These are phyloP conservation scores for Blastobotrys persicus DNA, from an alignment of 1,139 yeast genomes.

Conservation along the genomic window DNA sequence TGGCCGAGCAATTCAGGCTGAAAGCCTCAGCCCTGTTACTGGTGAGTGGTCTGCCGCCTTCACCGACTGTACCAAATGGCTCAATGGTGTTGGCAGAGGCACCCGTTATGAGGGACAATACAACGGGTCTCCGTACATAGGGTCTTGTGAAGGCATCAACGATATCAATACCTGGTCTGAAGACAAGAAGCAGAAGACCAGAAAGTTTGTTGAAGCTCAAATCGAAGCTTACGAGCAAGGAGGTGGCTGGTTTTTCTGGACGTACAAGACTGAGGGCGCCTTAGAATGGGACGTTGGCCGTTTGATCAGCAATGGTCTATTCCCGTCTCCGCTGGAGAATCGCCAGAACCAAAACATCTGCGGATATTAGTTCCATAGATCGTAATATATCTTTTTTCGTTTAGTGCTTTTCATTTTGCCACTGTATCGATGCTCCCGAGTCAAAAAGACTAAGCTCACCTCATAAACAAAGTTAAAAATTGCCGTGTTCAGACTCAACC, in stretches of 20 bases:
- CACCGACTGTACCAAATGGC: slow-evolving; percentile 88
- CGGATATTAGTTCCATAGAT: slow-evolving; percentile 31
- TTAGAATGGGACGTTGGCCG: slow-evolving; percentile 82
- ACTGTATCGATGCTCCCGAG: no score
- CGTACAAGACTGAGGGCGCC: slow-evolving; percentile 79
- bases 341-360: slow-evolving; percentile 74
- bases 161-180: slow-evolving; percentile 59
- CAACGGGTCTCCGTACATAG: slow-evolving; percentile 49
- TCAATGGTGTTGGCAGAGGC: slow-evolving; percentile 86
- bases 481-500: no score
- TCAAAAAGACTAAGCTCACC: no score
- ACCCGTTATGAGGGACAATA: slow-evolving; percentile 74
- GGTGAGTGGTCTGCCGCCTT: slow-evolving; percentile 96
- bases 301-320: slow-evolving; percentile 55
- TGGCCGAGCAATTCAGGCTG: background rate
- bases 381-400: background rate
- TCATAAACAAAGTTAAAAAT: no score
- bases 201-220: slow-evolving; percentile 83
- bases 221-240: slow-evolving; percentile 73
- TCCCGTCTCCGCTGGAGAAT: slow-evolving; percentile 74
- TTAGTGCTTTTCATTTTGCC: no score
- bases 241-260: slow-evolving; percentile 88
- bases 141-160: slow-evolving; percentile 60
- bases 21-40: slow-evolving; percentile 40
- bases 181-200: slow-evolving; percentile 53